A percentile compares a stretch with the other conserved stretches of the same genome.
These are phyloP conservation scores for Triticum dicoccoides DNA, from an alignment of 176 grass and related monocot species.

Conservation along the genomic window DNA sequence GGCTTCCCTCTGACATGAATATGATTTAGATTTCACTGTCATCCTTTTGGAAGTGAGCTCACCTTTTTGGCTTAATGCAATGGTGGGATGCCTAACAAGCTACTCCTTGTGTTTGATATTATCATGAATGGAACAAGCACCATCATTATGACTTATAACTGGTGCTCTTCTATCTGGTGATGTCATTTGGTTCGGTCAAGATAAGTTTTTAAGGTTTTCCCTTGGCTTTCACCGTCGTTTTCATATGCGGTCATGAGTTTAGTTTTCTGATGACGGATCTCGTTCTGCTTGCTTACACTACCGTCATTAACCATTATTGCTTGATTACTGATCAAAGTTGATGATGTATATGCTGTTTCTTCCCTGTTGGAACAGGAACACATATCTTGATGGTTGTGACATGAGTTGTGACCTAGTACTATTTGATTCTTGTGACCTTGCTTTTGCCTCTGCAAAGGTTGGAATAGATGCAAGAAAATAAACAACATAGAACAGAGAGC, in stretches of 20 bases:
- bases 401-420: neutral
- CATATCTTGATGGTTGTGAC: neutral
- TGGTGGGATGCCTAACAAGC: constrained; percentile 26
- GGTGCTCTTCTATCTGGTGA: constrained; percentile 16
- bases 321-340: neutral
- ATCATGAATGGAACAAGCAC: constrained; percentile 31
- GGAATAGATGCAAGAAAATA: constrained; percentile 26
- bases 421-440: neutral
- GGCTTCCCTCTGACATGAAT: constrained; percentile 3
- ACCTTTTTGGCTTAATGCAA: neutral
- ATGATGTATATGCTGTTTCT: neutral
- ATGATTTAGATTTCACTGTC: constrained; percentile 17
- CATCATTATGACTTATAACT: constrained; percentile 1
- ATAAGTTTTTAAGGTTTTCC: constrained; percentile 37
- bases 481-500: neutral
- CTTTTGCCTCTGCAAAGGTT: neutral
- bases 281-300: constrained; percentile 8
- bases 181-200: constrained; percentile 27
- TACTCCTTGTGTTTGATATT: neutral
- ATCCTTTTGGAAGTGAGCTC: neutral
- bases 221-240: constrained; percentile 32
- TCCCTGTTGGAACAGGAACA: neutral
- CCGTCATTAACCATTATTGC: neutral
- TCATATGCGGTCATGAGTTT: neutral
- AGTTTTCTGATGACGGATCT: constrained; percentile 8